These are phyloP conservation scores for Alternaria sp. DNA, from an alignment of 2,329 filamentous ascomycete species.

Conservation along the genomic window DNA sequence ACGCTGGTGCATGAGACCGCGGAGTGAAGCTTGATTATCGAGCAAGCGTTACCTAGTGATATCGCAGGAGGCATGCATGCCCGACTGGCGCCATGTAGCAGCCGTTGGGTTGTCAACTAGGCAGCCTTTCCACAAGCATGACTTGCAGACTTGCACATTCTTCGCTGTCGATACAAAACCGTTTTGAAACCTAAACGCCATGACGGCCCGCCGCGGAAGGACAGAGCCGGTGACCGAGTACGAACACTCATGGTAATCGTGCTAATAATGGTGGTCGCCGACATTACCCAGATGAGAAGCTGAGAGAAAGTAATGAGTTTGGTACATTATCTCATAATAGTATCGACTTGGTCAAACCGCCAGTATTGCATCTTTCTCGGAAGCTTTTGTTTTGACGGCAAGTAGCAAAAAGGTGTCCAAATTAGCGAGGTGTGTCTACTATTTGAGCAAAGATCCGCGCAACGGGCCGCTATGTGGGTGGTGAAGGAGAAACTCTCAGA, in stretches of 20 bases:
- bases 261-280: neutral
- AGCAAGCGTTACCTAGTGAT: neutral
- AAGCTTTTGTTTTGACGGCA: neutral
- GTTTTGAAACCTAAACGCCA: neutral
- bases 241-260: neutral
- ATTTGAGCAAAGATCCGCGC: neutral
- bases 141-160: neutral
- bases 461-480: neutral
- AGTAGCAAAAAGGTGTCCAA: neutral
- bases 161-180: neutral
- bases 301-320: neutral
- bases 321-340: neutral
- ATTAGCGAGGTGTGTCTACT: neutral
- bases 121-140: neutral
- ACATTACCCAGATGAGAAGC: neutral
- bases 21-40: neutral
- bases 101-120: neutral
- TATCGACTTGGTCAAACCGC: neutral
- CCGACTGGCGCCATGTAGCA: neutral
- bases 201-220: conserved; percentile 2
- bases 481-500: neutral
- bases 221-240: neutral
- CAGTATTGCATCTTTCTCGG: neutral
- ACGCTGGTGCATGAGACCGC: neutral
- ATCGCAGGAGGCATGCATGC: neutral